These are phyloP conservation scores for Chytriomyces hyalinus DNA, from an alignment of 192 early-diverging fungal genomes.

Conservation along the genomic window DNA sequence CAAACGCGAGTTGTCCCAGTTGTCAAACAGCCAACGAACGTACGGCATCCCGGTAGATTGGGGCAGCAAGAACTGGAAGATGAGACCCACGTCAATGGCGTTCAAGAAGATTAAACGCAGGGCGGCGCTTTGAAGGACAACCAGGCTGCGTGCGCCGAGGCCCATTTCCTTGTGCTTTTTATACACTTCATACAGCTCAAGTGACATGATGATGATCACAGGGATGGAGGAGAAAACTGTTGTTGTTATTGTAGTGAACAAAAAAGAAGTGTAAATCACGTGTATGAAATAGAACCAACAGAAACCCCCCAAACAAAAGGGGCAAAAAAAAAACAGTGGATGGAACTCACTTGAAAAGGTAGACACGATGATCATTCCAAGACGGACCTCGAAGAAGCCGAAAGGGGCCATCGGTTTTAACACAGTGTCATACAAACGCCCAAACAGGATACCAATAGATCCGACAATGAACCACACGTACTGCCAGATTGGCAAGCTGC, in stretches of 20 bases:
- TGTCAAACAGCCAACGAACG: conserved; percentile 24
- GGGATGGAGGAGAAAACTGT: conserved; percentile 4
- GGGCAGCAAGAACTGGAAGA: conserved; percentile 16
- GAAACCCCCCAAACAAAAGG: neutral
- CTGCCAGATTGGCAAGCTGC: conserved; percentile 14
- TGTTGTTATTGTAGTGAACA: no score
- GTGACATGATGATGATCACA: conserved; percentile 2
- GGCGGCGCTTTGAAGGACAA: conserved; percentile 14
- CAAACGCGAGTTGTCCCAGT: conserved; percentile 33
- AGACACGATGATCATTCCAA: conserved; percentile 20
- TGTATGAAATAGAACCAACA: no score
- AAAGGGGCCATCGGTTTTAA: neutral
- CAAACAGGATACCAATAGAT: neutral
- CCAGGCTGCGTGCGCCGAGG: neutral
- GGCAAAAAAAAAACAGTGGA: neutral
- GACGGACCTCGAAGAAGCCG: neutral
- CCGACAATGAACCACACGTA: conserved; percentile 4
- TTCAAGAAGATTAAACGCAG: conserved; percentile 27
- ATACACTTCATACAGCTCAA: conserved; percentile 6
- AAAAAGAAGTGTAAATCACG: no score
- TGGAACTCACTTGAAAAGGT: conserved; percentile 3
- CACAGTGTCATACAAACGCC: conserved; percentile 19
- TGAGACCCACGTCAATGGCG: conserved; percentile 26
- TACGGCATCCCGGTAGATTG: neutral
- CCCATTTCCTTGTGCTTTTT: neutral